phyloP scores from a whole-genome alignment of 106 monocot species.

The Platanthera guangdongensis region DNA sequence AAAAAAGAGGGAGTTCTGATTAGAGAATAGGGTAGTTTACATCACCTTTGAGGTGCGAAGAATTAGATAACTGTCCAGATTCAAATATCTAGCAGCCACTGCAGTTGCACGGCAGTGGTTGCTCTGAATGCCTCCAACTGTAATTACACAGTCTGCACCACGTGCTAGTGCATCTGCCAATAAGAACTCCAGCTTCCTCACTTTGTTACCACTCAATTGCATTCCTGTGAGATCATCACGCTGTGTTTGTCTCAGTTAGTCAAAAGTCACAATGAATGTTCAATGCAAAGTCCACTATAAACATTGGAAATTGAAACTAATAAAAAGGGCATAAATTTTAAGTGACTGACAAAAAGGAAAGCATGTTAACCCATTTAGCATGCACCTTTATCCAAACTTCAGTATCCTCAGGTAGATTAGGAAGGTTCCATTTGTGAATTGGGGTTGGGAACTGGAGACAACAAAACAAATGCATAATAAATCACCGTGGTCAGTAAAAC shows the following conservation, averaged over 20 bases:
- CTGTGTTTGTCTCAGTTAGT: conserved; percentile 29
- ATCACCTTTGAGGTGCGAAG: conserved; percentile 91
- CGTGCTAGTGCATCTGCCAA: conserved; percentile 78
- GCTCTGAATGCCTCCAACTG: conserved; percentile 95
- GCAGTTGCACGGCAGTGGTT: conserved; percentile 98
- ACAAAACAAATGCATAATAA: conserved; percentile 1
- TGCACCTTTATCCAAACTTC: conserved; percentile 97
- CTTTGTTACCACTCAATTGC: conserved; percentile 99
- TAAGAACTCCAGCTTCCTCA: conserved; percentile 88
- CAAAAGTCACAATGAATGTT: neutral
- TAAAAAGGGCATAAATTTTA: neutral
- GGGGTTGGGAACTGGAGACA: conserved; percentile 72
- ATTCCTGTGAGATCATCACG: conserved; percentile 96
- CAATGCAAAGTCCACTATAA: neutral
- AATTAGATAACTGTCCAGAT: conserved; percentile 85
- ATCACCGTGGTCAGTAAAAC: conserved; percentile 1
- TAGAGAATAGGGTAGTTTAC: conserved; percentile 2
- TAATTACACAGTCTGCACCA: conserved; percentile 86
- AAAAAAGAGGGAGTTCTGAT: neutral
- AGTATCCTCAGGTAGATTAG: conserved; percentile 67
- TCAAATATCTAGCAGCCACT: conserved; percentile 87
- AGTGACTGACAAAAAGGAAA: neutral
- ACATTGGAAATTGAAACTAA: neutral
- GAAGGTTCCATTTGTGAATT: conserved; percentile 94
- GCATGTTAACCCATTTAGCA: neutral